These are phyloP conservation scores for Iodosphaeria phyllophila DNA, from an alignment of 2,329 filamentous ascomycete genomes.

Conservation along the genomic window DNA sequence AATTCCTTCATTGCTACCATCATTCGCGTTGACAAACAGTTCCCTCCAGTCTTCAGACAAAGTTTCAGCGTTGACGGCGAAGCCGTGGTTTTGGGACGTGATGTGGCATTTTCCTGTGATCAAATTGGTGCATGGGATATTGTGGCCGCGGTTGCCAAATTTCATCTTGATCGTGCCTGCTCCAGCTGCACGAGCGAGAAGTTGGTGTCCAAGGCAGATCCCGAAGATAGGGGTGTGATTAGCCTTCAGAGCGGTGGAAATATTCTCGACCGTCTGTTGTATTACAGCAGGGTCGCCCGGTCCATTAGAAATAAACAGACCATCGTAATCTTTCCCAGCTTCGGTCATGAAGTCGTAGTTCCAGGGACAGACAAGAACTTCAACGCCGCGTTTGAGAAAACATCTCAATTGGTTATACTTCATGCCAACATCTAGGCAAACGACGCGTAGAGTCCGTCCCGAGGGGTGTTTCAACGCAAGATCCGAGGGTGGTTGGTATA, in stretches of 20 bases:
- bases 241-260: constrained; percentile 56
- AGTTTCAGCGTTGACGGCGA: constrained; percentile 66
- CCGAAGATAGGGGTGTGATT: constrained; percentile 80
- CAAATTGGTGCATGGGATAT: constrained; percentile 94
- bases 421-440: constrained; percentile 91
- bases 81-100: constrained; percentile 97
- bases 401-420: constrained; percentile 97
- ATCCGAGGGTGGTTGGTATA: constrained; percentile 60
- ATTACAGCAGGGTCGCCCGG: constrained; percentile 87
- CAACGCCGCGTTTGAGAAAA: constrained; percentile 75
- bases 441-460: constrained; percentile 67
- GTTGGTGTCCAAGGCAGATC: constrained; percentile 89
- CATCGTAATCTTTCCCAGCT: constrained; percentile 73
- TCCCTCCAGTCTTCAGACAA: constrained; percentile 73
- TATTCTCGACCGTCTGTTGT: constrained; percentile 60
- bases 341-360: constrained; percentile 74
- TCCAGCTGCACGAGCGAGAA: constrained; percentile 74
- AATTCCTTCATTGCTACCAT: constrained; percentile 95
- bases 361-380: constrained; percentile 91
- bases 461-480: constrained; percentile 70
- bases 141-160: constrained; percentile 96
- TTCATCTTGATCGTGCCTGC: constrained; percentile 90
- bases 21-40: constrained; percentile 95
- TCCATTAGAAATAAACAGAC: constrained; percentile 94
- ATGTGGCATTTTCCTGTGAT: constrained; percentile 95